Evolutionary conservation across 805 yeast species (phyloP), one percentile per base, ranked within the genome.

Genomic region (Metschnikowia dekortorum): DNA sequence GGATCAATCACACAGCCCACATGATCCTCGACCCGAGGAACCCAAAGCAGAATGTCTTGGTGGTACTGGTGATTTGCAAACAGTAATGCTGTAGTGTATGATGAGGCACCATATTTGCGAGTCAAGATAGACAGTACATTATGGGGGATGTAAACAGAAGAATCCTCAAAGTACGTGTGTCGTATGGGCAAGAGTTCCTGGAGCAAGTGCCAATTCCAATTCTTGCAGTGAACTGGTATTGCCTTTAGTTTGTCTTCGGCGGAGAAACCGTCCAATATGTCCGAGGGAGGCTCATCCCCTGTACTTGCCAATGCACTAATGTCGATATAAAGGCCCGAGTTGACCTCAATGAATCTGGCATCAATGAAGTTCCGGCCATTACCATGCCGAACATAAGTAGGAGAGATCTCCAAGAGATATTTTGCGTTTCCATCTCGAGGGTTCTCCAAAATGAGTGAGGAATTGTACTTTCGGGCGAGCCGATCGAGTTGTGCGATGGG

Each of bases 1-100:
- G 73, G 57, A 11, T 57, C 51, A 4, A 65, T 62, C 13, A 58
- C 46, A 9, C 59, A 57, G 37, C 65, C 65, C 40, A 28, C 7
- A 31, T 39, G 7, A 59, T 81, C 76, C 8, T 70, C 55, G 26
- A 63, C 58, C 54, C 76, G 74, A 4, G 77, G 70, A 3, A 78
- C 79, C 82, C 81, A 78, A 34, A 76, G 54, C 22, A 66, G 63
- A 46, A 77, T 64, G 50, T 75, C 78, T n/a, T 56, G 48, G 52
- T 73, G 78, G 57, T 65, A 76, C 46, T 72, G 70, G 53, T 71
- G 69, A 39, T 64, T 58, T 16, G 56, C 46, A 53, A 66, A 69
- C 40, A 57, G 53, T 3, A 49, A 44, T 46, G 65, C 64, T n/a
- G 67, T 56, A 33, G 68, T 66, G 54, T 55, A 65, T 4, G 69